Evolutionary conservation across 768 basidiomycete species (phyloP), one percentile per base, ranked within the genome.

Genomic region (Mrakia blollopis): DNA sequence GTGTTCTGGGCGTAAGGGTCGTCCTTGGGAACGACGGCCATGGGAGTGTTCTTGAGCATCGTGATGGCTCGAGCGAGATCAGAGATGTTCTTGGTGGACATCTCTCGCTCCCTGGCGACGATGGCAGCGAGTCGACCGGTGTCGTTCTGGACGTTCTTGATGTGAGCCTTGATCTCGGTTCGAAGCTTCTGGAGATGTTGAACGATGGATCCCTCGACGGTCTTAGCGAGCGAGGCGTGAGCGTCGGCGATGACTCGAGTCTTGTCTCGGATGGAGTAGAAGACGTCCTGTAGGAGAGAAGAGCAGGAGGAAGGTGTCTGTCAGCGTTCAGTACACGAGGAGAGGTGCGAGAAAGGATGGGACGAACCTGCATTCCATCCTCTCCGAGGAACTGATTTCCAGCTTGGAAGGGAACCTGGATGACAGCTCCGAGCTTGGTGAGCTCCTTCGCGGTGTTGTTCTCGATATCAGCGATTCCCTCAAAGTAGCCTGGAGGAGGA

Each of bases 331-430:
- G n/a, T 57, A 62, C 3, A 32, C 11, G 50, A 68, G 44, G 9
- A 2, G 16, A 41, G 61, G 21, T 47, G 30, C n/a, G 16, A 11
- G 35, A 3, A 37, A 23, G 14, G n/a, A 35, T 21, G 14, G 18
- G 39, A 62, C 54, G 28, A 32, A 78, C 80, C 88, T 95, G 93
- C 69, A 99, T 86, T 68, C 97, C 96, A 18, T 92, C 93, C 83
- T 98, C 94, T n/a, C 97, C 97, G 6, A 99, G 87, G 82, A 99
- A 99, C 86, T 98, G 96, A 84, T 97, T 96, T 10, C 94, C 95
- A 3, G 92, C 88, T 50, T 91, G 87, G 86, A 99, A 98, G 0
- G 97, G 97, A 0, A 98, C 96, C 83, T 99, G 96, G 78, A 99
- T 96, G 78, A 98, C 93, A 2, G 91, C 93, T 14, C 92, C 92